Evolutionary conservation across 768 basidiomycete species (phyloP), one percentile per base, ranked within the genome.

Genomic region (Omphalotus guepiniiformis): DNA sequence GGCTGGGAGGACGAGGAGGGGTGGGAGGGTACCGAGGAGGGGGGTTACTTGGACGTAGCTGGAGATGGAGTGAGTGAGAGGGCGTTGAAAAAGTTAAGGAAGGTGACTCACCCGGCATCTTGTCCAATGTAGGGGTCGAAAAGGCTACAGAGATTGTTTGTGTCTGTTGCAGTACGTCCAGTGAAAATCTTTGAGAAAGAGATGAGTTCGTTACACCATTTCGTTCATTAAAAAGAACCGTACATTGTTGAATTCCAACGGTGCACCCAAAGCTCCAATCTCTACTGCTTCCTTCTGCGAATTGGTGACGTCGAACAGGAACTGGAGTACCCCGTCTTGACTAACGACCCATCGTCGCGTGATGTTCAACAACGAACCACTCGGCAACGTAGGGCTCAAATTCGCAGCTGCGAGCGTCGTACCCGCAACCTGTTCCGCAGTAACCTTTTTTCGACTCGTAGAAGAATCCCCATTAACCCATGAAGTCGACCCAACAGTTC

Each of bases 71-170:
- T 29, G 35, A 36, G 27, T 23, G 15, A 13, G 19, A 7, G 3
- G 6, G 37, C 32, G 15, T 13, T 29, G 22, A 15, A n/a, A 3
- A 4, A 23, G 42, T 25, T 18, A 6, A n/a, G n/a, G n/a, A 16
- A 70, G 67, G 73, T 71, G 4, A 76, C 76, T 53, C 71, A 80
- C 11, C 77, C 78, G 13, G 76, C 79, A 53, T 78, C 79, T 50
- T 75, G 73, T 1, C 78, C 78, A 39, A 76, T 75, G 54, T 79
- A 79, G 6, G 79, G 79, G 53, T 80, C 79, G 49, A 77, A 76
- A 27, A 79, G 59, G 50, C 74, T 78, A 61, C 78, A 80, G 5
- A 70, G 52, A 23, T 67, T 62, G 60, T 80, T 80, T 2, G 74
- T 76, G 45, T 77, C 64, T 2, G 75, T 67, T 6, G 77, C 74